phyloP scores from a whole-genome alignment of 2,329 filamentous ascomycete species.

The Colletotrichum sp. region DNA sequence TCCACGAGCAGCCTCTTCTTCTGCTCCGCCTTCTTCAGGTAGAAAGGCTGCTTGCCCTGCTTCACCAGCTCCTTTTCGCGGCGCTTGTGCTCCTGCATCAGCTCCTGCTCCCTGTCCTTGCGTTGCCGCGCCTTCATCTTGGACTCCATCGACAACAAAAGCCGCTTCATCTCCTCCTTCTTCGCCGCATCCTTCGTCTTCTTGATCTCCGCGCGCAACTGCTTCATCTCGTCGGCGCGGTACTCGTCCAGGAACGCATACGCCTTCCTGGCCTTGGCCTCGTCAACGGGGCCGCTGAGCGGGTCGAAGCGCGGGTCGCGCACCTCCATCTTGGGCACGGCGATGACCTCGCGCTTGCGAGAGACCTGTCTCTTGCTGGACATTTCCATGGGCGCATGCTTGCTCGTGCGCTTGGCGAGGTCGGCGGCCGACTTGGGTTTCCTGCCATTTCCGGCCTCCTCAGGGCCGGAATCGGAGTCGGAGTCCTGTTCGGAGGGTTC shows the following conservation, averaged over 20 bases:
- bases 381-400: slow-evolving; percentile 87
- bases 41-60: slow-evolving; percentile 92
- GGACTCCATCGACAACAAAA: slow-evolving; percentile 80
- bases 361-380: slow-evolving; percentile 85
- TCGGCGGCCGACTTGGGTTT: slow-evolving; percentile 30
- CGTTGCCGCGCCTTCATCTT: slow-evolving; percentile 72
- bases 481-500: slow-evolving; percentile 30
- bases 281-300: slow-evolving; percentile 56
- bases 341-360: slow-evolving; percentile 77
- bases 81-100: slow-evolving; percentile 78
- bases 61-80: slow-evolving; percentile 85
- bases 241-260: slow-evolving; percentile 92
- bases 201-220: slow-evolving; percentile 72
- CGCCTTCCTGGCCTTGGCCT: slow-evolving; percentile 67
- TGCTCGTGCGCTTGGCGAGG: slow-evolving; percentile 62
- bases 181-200: slow-evolving; percentile 66
- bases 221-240: slow-evolving; percentile 79
- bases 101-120: slow-evolving; percentile 71
- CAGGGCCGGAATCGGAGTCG: slow-evolving; percentile 25
- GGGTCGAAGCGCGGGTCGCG: slow-evolving; percentile 92
- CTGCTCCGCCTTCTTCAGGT: slow-evolving; percentile 89
- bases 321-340: slow-evolving; percentile 59
- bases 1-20: slow-evolving; percentile 85
- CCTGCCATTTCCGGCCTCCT: slow-evolving; percentile 36
- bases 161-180: slow-evolving; percentile 74